Evolutionary conservation across 2,329 filamentous ascomycete species (phyloP).

Genomic region (Penicillium sp.): DNA sequence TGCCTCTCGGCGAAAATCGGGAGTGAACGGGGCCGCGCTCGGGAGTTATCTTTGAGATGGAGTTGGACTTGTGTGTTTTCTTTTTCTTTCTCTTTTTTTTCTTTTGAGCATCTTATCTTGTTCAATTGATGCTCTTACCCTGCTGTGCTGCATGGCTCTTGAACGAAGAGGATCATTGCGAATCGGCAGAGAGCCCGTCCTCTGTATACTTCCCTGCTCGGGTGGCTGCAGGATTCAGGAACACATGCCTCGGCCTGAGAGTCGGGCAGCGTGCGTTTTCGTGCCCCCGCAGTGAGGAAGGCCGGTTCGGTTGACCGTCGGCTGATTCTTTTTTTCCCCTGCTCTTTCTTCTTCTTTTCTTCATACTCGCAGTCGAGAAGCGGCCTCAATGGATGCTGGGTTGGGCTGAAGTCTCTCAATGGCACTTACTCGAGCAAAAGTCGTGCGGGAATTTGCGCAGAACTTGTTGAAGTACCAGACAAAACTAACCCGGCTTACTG

Average conservation of each 20-base stretch:
- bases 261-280: constrained; percentile 9
- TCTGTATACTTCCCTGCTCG: neutral
- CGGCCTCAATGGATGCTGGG: neutral
- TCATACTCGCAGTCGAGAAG: neutral
- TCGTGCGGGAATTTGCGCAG: neutral
- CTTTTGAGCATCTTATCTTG: no score
- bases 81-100: neutral
- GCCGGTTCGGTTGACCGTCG: neutral
- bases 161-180: neutral
- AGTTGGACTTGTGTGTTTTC: neutral
- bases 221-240: neutral
- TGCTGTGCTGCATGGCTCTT: neutral
- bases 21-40: constrained; percentile 7
- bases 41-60: constrained; percentile 6
- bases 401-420: neutral
- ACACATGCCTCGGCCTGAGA: constrained; percentile 18
- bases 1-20: constrained; percentile 23
- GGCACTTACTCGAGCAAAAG: neutral
- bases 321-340: constrained; percentile 8
- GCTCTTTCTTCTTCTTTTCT: constrained; percentile 2
- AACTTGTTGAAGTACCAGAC: neutral
- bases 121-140: neutral
- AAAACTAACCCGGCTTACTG: constrained; percentile 1
- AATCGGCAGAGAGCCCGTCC: neutral
- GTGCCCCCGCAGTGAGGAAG: constrained; percentile 15